phyloP scores from a whole-genome alignment of 352 stramenopile genomes.

The Phytophthora lateralis region DNA sequence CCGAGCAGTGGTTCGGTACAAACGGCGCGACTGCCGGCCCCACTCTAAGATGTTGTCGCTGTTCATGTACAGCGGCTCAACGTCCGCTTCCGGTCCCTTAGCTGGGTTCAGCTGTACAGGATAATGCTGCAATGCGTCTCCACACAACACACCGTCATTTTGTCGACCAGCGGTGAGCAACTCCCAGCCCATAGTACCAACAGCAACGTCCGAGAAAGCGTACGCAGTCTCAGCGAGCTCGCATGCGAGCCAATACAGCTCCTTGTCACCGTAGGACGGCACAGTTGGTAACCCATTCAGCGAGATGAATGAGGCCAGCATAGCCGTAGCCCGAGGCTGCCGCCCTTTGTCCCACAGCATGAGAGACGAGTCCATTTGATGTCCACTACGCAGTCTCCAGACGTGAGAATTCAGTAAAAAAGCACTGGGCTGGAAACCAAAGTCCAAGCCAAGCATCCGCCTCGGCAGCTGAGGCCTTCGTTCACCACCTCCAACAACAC shows the following conservation, averaged over 20 bases:
- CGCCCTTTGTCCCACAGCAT: constrained; percentile 52
- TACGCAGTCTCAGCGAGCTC: constrained; percentile 59
- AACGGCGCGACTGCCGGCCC: constrained; percentile 15
- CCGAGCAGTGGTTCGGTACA: constrained; percentile 40
- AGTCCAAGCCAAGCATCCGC: constrained; percentile 17
- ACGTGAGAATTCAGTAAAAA: constrained; percentile 43
- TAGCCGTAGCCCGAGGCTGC: constrained; percentile 47
- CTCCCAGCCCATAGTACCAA: constrained; percentile 36
- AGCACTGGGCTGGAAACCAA: constrained; percentile 38
- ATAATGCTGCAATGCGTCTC: constrained; percentile 50
- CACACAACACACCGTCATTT: constrained; percentile 41
- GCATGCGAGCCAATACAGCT: constrained; percentile 56
- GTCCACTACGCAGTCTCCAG: constrained; percentile 42
- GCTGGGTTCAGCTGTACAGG: constrained; percentile 29
- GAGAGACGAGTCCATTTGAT: constrained; percentile 59
- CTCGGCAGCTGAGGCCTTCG: not conserved
- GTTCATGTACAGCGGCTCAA: constrained; percentile 56
- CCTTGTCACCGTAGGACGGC: constrained; percentile 59
- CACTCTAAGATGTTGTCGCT: constrained; percentile 53
- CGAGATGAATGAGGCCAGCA: constrained; percentile 50
- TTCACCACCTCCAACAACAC: constrained; percentile 1
- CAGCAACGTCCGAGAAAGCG: constrained; percentile 44
- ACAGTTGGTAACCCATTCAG: constrained; percentile 20
- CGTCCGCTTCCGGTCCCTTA: constrained; percentile 18
- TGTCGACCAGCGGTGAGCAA: constrained; percentile 18